Evolutionary conservation across 2,329 filamentous ascomycete species (phyloP).

Genomic region (Tolypocladium ovalisporum): DNA sequence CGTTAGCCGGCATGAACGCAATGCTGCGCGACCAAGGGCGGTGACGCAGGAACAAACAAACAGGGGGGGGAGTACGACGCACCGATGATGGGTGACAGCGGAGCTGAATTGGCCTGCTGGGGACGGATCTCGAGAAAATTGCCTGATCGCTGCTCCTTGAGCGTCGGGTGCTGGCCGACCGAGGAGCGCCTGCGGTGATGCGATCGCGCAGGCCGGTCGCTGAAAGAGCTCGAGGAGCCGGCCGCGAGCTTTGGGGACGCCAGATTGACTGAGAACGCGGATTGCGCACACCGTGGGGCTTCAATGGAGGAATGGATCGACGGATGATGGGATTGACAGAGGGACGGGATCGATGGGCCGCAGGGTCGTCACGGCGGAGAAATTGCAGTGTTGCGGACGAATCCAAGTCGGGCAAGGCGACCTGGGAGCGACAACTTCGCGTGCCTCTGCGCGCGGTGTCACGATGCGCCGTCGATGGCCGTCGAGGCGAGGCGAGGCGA

Average conservation of each 20-base stretch:
- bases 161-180: constrained; percentile 17
- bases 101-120: constrained; percentile 15
- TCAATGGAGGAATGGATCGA: background rate
- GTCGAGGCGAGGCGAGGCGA: background rate
- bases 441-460: background rate
- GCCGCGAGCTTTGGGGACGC: constrained; percentile 36
- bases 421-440: background rate
- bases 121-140: constrained; percentile 19
- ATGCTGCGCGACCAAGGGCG: background rate
- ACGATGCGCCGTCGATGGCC: background rate
- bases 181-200: constrained; percentile 42
- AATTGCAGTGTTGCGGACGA: background rate
- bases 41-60: background rate
- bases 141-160: constrained; percentile 19
- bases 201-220: constrained; percentile 33
- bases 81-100: constrained; percentile 46
- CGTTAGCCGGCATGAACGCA: constrained; percentile 5
- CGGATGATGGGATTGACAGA: background rate
- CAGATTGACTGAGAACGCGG: constrained; percentile 29
- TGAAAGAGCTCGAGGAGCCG: constrained; percentile 44
- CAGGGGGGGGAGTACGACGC: constrained; percentile 19
- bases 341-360: background rate
- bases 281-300: background rate
- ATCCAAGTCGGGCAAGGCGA: background rate
- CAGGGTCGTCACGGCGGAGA: background rate